Percentiles rank a stretch among this genome's conserved stretches.
Conservation (phyloP, 2,329 filamentous ascomycete species). For the Fusarium ambrosium region DNA sequence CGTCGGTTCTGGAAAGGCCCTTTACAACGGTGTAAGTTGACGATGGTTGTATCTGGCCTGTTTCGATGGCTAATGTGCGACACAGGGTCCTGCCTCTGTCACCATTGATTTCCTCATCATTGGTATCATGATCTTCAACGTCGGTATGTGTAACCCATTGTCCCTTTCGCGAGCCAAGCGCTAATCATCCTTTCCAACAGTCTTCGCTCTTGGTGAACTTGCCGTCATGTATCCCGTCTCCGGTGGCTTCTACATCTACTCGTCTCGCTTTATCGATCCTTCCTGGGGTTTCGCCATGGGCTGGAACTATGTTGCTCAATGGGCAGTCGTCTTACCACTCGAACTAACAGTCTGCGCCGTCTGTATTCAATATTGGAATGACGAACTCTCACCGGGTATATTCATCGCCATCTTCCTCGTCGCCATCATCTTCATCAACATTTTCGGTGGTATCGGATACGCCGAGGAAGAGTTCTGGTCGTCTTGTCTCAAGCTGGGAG, state of each 20-base stretch:
- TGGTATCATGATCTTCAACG: constrained; percentile 73
- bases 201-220: constrained; percentile 72
- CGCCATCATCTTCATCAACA: constrained; percentile 64
- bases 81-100: constrained; percentile 57
- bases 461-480: constrained; percentile 70
- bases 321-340: constrained; percentile 63
- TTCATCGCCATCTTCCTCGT: constrained; percentile 69
- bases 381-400: constrained; percentile 61
- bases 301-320: constrained; percentile 61
- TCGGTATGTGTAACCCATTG: constrained; percentile 45
- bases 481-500: constrained; percentile 67
- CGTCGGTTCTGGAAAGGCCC: constrained; percentile 69
- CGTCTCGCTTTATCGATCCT: constrained; percentile 73
- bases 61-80: constrained; percentile 10
- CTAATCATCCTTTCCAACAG: constrained; percentile 40
- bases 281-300: constrained; percentile 71
- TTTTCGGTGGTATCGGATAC: constrained; percentile 68
- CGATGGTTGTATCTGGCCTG: neutral
- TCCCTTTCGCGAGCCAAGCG: too few relatives aligned
- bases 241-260: constrained; percentile 74
- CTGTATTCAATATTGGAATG: constrained; percentile 66
- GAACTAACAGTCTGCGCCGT: constrained; percentile 66
- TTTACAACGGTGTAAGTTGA: constrained; percentile 59
- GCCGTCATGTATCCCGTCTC: constrained; percentile 73
- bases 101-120: constrained; percentile 67